Base-by-base conservation (phyloP, 2,329 filamentous ascomycete genomes). In the Emergomyces africanus region DNA sequence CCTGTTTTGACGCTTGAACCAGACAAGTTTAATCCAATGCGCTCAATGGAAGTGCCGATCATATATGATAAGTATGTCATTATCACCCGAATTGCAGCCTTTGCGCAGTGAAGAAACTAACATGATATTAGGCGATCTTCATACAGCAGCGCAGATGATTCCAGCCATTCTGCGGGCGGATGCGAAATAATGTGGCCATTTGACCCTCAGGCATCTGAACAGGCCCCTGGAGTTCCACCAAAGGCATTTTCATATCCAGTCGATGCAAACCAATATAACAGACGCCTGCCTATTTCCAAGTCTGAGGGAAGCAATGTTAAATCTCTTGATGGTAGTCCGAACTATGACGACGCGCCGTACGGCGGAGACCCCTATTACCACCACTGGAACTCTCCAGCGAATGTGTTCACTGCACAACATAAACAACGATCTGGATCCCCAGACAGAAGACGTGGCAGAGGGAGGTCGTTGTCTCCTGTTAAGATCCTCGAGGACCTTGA, bases 51-150 rank as follows among this genome's bases (percentile, higher is more conserved):
- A 53, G 66, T 70, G 15, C 67, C 69, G 50, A 64, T 70, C 57
- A 64, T 70, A 60, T 64, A 65, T 57, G 64, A 65, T 9, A 66
- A 65, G 69, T 70, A 65, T 63, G 68, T 54, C 12, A 46, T 10
- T n/a, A 28, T 35, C 18, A 15, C 23, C 14, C 12, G 48, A 35
- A 54, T 39, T 5, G 37, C 44, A 5, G 18, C 28, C 54, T 54
- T 25, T 18, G 20, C 30, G 15, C 12, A n/a, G 23, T 53, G 57
- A n/a, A n/a, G n/a, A n/a, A n/a, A n/a, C 57, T 65, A 61, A 60
- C 63, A 46, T 44, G 35, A 28, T 14, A 64, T 49, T 58, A 66
- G 66, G 4, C 62, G 66, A 37, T 63, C 67, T 10, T 61, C 61
- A 0, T 67, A 68, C 50, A 65, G 66, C 39, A 68, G 69, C 25